A percentile compares a stretch with the other conserved stretches of the same genome.
These are phyloP conservation scores for Fusarium sp. DNA, from an alignment of 2,329 filamentous ascomycete genomes.

Conservation along the genomic window DNA sequence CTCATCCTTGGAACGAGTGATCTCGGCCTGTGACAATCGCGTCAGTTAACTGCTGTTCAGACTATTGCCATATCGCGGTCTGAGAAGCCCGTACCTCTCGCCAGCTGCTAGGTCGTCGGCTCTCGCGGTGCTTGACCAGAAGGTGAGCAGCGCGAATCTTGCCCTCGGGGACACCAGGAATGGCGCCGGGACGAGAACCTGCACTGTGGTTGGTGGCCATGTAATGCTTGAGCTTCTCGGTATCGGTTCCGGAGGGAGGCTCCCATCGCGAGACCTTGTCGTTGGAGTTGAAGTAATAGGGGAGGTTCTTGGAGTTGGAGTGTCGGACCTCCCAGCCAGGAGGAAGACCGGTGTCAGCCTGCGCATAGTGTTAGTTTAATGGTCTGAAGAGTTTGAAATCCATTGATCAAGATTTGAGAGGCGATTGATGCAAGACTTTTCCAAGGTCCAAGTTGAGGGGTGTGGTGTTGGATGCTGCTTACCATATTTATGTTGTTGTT, in stretches of 20 bases:
- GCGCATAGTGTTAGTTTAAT: constrained; percentile 18
- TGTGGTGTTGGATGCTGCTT: constrained; percentile 8
- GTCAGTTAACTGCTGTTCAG: constrained; percentile 2
- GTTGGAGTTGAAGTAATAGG: constrained; percentile 94
- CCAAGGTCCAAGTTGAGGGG: background rate
- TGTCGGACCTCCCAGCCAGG: constrained; percentile 94
- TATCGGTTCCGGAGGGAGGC: constrained; percentile 86
- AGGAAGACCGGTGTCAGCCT: constrained; percentile 83
- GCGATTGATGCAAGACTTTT: background rate
- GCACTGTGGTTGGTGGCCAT: constrained; percentile 88
- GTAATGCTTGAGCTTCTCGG: constrained; percentile 90
- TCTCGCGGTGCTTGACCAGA: constrained; percentile 91
- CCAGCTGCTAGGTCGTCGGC: constrained; percentile 92
- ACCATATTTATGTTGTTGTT: constrained; percentile 29
- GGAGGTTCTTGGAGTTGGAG: constrained; percentile 97
- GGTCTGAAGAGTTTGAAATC: background rate
- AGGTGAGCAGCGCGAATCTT: constrained; percentile 95
- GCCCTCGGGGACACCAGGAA: constrained; percentile 63
- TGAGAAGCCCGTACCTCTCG: constrained; percentile 65
- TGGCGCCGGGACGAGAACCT: constrained; percentile 53
- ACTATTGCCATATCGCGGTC: background rate
- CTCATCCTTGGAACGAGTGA: constrained; percentile 88
- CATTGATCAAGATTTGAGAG: background rate
- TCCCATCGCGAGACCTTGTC: constrained; percentile 96
- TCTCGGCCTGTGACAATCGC: constrained; percentile 65